Percentiles rank a stretch among this genome's conserved stretches.
phyloP scores from a whole-genome alignment of 2,329 filamentous ascomycete species.

The Ceratocystis papillata region DNA sequence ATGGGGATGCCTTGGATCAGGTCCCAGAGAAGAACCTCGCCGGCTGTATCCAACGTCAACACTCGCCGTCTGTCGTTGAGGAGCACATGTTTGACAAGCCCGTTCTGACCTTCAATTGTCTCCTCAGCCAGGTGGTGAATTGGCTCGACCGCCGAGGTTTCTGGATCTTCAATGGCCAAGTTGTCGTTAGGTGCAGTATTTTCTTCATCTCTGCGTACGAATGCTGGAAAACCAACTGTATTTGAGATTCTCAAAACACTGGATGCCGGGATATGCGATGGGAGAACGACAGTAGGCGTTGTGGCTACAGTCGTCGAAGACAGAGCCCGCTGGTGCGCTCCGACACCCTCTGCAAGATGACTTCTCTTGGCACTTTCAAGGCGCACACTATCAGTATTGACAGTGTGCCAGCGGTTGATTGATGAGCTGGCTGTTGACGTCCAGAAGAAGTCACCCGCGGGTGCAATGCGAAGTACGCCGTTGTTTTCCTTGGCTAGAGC shows the following conservation, averaged over 20 bases:
- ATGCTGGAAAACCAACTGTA: constrained; percentile 61
- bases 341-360: background rate
- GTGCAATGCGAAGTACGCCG: constrained; percentile 58
- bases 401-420: constrained; percentile 81
- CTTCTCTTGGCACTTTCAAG: constrained; percentile 34
- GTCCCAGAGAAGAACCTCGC: constrained; percentile 93
- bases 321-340: constrained; percentile 15
- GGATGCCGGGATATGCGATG: constrained; percentile 58
- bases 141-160: constrained; percentile 41
- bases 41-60: constrained; percentile 84
- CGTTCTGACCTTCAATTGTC: constrained; percentile 89
- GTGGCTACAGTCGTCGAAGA: constrained; percentile 17
- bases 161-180: constrained; percentile 26
- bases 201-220: constrained; percentile 45
- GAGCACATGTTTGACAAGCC: constrained; percentile 82
- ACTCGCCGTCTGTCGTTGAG: constrained; percentile 84
- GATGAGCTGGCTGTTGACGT: constrained; percentile 82
- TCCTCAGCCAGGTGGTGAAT: constrained; percentile 60
- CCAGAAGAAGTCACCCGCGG: constrained; percentile 71
- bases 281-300: constrained; percentile 39
- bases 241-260: constrained; percentile 76
- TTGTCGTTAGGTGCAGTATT: constrained; percentile 37
- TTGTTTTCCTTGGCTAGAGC: constrained; percentile 90
- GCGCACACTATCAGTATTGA: constrained; percentile 68
- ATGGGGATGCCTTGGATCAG: constrained; percentile 79